These are phyloP conservation scores for Hippophae tibetana DNA, from an alignment of 306 rosid species.

Conservation along the genomic window DNA sequence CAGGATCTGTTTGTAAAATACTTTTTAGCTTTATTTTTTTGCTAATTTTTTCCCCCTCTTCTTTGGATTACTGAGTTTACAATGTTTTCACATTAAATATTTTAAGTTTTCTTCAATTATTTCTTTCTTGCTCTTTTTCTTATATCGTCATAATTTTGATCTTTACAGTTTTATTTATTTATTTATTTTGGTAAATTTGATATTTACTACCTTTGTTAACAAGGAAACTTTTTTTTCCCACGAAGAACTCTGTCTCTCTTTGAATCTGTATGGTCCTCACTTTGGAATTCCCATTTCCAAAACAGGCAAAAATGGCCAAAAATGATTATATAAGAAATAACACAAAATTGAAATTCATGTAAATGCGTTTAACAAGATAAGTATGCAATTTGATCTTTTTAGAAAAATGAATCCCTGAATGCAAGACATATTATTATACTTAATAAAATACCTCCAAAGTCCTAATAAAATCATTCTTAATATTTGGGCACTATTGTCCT, in stretches of 20 bases:
- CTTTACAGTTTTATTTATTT: background rate
- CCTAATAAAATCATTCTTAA: no score
- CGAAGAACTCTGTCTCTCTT: background rate
- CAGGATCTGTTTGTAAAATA: background rate
- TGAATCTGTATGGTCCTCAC: conserved; percentile 1
- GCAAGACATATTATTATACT: conserved; percentile 17
- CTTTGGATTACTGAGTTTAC: background rate
- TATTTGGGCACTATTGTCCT: no score
- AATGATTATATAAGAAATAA: conserved; percentile 23
- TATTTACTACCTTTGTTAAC: no score
- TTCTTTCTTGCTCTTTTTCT: no score
- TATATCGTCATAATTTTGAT: no score
- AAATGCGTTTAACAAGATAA: conserved; percentile 35
- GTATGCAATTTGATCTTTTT: conserved; percentile 14
- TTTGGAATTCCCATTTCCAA: conserved; percentile 5
- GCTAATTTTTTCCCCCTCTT: background rate
- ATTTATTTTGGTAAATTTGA: no score
- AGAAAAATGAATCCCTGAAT: conserved; percentile 23
- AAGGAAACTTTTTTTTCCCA: background rate
- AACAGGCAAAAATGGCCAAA: conserved; percentile 25
- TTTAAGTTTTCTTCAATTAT: no score
- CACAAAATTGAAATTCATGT: conserved; percentile 14
- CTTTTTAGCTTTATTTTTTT: background rate
- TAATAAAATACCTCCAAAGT: background rate
- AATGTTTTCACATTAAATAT: no score